Evolutionary conservation across 495 filamentous ascomycete genomes (phyloP), one percentile per base, ranked within the genome.

Genomic region (Oidiodendron maius): DNA sequence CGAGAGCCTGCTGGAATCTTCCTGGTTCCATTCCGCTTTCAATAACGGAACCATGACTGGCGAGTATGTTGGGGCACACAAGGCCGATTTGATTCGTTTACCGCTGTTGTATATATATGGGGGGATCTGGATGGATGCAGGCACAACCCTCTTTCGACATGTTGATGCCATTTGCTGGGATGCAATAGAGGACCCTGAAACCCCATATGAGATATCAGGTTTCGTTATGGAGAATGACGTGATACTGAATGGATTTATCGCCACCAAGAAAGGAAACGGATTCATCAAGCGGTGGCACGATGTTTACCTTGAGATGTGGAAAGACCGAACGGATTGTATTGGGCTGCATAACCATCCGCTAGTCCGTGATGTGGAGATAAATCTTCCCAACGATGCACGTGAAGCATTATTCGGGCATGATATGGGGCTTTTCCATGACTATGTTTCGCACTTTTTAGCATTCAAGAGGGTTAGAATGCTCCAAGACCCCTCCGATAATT

Each of bases 91-190:
- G n/a, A n/a, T n/a, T n/a, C n/a, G n/a, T n/a, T n/a, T n/a, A n/a
- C n/a, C n/a, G n/a, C n/a, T n/a, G n/a, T n/a, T n/a, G n/a, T n/a
- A n/a, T n/a, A n/a, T n/a, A n/a, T n/a, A n/a, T n/a, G n/a, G n/a
- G n/a, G n/a, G n/a, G n/a, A n/a, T 71, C 3, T 71, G 60, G 57
- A 58, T 70, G 23, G 68, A 72, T 37, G 65, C 59, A 3, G 70
- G 68, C 4, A 60, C 49, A 12, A 45, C 65, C 8, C 50, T 72
- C 15, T 60, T 71, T 36, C 57, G 65, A n/a, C 56, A 61, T 42
- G 42, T 70, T 20, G 69, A 72, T 10, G 59, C 63, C 36, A 68
- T 71, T 40, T 69, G 67, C 52, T 71, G 69, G 68, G 58, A 55
- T 18, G 51, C 60, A 52, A 60, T 72, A 40, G 64, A 61, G 40